Evolutionary conservation across 768 basidiomycete species (phyloP).

Genomic region (Leccinum broughii): DNA sequence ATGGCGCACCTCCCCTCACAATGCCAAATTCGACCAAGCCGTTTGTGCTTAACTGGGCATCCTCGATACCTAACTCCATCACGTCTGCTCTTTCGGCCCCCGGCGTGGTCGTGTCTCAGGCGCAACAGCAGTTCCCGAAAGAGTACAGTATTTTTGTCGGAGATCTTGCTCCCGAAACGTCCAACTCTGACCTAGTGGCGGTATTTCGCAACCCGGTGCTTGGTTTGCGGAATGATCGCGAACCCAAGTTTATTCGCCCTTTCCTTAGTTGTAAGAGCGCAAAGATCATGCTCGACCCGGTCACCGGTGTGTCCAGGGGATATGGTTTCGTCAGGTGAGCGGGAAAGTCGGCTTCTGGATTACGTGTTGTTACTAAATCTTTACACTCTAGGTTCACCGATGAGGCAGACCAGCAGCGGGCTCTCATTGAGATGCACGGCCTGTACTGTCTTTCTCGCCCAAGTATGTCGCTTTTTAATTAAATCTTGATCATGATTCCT

Average conservation of each 20-base stretch:
- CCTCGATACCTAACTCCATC: constrained; percentile 39
- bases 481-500: constrained; percentile 7
- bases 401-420: constrained; percentile 85
- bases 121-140: constrained; percentile 64
- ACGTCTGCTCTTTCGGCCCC: constrained; percentile 34
- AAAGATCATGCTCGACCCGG: constrained; percentile 92
- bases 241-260: constrained; percentile 85
- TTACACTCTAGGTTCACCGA: constrained; percentile 69
- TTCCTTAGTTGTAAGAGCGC: constrained; percentile 94
- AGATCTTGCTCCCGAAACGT: constrained; percentile 89
- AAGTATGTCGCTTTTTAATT: constrained; percentile 50
- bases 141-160: constrained; percentile 96
- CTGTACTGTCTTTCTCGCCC: constrained; percentile 87
- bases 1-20: constrained; percentile 44
- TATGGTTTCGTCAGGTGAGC: constrained; percentile 89
- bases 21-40: constrained; percentile 90
- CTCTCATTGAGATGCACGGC: constrained; percentile 89
- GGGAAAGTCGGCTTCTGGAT: constrained; percentile 9
- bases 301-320: constrained; percentile 84
- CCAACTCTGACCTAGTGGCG: constrained; percentile 93
- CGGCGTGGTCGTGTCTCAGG: constrained; percentile 25
- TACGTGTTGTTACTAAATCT: constrained; percentile 5
- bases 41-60: constrained; percentile 81
- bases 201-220: constrained; percentile 90
- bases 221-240: constrained; percentile 80